These are phyloP conservation scores for Albifimbria verrucaria DNA, from an alignment of 2,329 filamentous ascomycete genomes.

Conservation along the genomic window DNA sequence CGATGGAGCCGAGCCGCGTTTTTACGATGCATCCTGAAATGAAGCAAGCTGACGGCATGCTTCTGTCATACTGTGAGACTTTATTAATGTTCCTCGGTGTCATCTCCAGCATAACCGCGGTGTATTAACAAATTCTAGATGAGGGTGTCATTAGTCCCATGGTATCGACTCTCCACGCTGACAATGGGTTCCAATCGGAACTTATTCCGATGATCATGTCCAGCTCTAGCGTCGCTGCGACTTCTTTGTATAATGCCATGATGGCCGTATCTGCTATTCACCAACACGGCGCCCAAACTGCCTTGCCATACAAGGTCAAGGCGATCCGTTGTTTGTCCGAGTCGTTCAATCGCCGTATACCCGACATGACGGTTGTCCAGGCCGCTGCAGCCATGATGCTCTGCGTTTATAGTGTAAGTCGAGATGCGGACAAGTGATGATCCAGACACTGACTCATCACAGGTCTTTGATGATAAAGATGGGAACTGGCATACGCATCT, in stretches of 20 bases:
- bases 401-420: slow-evolving; percentile 44
- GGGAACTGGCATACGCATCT: slow-evolving; percentile 44
- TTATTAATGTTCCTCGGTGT: neutral
- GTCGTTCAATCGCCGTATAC: slow-evolving; percentile 29
- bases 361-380: slow-evolving; percentile 29
- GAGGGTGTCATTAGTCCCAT: slow-evolving; percentile 36
- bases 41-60: slow-evolving; percentile 9
- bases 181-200: slow-evolving; percentile 43
- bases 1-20: slow-evolving; percentile 4
- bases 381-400: slow-evolving; percentile 48
- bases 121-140: slow-evolving; percentile 26
- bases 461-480: slow-evolving; percentile 47
- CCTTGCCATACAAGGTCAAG: slow-evolving; percentile 37
- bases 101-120: no score
- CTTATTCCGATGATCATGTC: slow-evolving; percentile 43
- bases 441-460: neutral
- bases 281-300: slow-evolving; percentile 32
- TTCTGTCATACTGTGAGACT: slow-evolving; percentile 18
- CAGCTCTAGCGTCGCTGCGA: slow-evolving; percentile 26
- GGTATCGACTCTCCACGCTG: slow-evolving; percentile 43
- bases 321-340: slow-evolving; percentile 37
- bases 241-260: slow-evolving; percentile 40
- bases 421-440: neutral
- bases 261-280: slow-evolving; percentile 42
- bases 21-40: slow-evolving; percentile 11